A percentile compares a stretch with the other conserved stretches of the same genome.
Conservation (phyloP, 2,329 filamentous ascomycete genomes). For the Alternaria tenuissima region DNA sequence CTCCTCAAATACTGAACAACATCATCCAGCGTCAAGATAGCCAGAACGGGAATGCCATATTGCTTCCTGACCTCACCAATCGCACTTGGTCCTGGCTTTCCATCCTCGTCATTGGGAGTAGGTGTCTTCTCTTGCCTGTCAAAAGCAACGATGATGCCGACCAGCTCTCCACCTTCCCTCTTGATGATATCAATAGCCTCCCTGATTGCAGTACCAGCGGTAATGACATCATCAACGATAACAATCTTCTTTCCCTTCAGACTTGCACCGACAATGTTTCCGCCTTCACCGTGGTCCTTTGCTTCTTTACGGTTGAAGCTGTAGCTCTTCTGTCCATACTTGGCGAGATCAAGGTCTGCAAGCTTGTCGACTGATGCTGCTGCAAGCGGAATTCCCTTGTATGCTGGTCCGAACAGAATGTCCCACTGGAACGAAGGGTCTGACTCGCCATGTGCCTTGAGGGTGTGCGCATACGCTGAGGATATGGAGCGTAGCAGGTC, state of each 20-base stretch:
- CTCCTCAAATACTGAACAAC: conserved; percentile 62
- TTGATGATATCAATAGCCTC: conserved; percentile 91
- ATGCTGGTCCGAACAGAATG: conserved; percentile 90
- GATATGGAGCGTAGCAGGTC: conserved; percentile 79
- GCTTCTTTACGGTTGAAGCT: conserved; percentile 96
- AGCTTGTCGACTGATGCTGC: conserved; percentile 80
- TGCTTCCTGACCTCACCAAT: conserved; percentile 86
- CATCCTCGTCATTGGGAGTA: conserved; percentile 66
- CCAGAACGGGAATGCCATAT: conserved; percentile 81
- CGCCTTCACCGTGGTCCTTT: conserved; percentile 95
- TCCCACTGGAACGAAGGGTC: conserved; percentile 70
- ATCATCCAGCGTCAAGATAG: conserved; percentile 85
- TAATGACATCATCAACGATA: conserved; percentile 96
- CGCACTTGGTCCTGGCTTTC: conserved; percentile 75
- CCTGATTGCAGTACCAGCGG: conserved; percentile 90
- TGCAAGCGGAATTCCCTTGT: conserved; percentile 96
- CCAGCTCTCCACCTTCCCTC: conserved; percentile 82
- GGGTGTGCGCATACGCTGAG: conserved; percentile 76
- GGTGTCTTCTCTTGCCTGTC: conserved; percentile 87
- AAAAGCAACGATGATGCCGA: conserved; percentile 86
- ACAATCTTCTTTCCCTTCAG: conserved; percentile 86
- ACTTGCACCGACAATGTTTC: conserved; percentile 86
- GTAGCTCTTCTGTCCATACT: conserved; percentile 77
- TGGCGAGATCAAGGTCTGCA: conserved; percentile 69
- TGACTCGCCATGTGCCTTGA: conserved; percentile 56